Base-by-base conservation (phyloP, 2,329 filamentous ascomycete genomes). In the Clonostachys rosea region DNA sequence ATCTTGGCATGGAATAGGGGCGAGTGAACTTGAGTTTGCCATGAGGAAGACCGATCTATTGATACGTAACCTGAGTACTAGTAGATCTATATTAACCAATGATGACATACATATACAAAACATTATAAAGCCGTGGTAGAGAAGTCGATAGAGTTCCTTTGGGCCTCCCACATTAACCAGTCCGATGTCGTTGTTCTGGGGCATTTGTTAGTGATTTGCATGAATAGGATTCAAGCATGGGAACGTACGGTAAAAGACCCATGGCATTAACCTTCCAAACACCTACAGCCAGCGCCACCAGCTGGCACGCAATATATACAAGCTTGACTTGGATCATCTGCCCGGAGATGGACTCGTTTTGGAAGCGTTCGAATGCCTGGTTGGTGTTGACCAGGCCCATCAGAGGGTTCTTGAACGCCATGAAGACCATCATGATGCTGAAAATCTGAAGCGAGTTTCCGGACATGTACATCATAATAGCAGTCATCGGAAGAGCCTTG, bases 381-480 rank as follows among this genome's bases (percentile, higher is more conserved):
- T 94, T 91, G 43, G 92, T 92, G 56, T 75, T 82, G 50, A 95
- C 70, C 42, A 97, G 73, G 34, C 91, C 94, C 67, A 89, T 82
- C 50, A 99, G 79, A 10, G 94, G 94, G 56, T 89, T 95, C 76
- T 97, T 97, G 79, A 99, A 99, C 42, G 95, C 85, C 87, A 96
- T 97, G 60, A 92, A 91, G 16, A 97, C 92, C 91, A 97, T 99
- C 90, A 97, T 97, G 70, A 99, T 97, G 69, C 88, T 95, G 75
- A 99, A 99, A 56, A 99, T 97, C 66, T 99, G 94, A 42, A 99
- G 81, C 51, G 89, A 91, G 73, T 97, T 99, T 60, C 94, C 94
- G 34, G 92, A 95, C 94, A 99, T 99, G 79, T 99, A 99, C 91
- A 97, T 97, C 85, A 96, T 96, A 66, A 99, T 92, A 53, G 86